Conservation (phyloP, 208 protist species). For the Leishmania tropica region DNA sequence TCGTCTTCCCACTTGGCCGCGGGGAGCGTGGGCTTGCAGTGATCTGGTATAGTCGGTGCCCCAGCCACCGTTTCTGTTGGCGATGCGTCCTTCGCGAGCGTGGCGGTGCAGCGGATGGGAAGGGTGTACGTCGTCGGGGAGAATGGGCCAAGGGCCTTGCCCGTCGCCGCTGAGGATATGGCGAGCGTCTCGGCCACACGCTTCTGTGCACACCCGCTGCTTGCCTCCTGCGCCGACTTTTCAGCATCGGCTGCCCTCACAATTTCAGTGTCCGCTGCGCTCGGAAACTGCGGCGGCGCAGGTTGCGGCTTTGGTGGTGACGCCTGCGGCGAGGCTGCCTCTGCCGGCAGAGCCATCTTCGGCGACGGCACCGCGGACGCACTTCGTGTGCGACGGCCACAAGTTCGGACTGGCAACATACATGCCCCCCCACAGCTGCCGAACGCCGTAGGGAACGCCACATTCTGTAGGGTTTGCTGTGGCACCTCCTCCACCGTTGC, state of each 20-base stretch:
- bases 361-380: conserved; percentile 3
- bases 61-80: background rate
- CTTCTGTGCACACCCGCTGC: background rate
- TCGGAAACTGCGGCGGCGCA: background rate
- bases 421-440: conserved; percentile 32
- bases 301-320: too few species aligned
- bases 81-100: background rate
- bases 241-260: background rate
- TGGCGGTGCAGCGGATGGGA: conserved; percentile 6
- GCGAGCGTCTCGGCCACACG: background rate
- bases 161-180: background rate
- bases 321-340: background rate
- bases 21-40: conserved; percentile 11
- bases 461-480: conserved; percentile 69
- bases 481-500: conserved; percentile 57
- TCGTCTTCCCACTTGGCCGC: background rate
- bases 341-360: background rate
- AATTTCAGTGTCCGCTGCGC: background rate
- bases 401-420: conserved; percentile 18
- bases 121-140: background rate
- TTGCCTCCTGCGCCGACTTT: background rate
- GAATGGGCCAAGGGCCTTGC: background rate
- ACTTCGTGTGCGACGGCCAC: background rate
- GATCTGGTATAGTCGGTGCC: background rate
- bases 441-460: conserved; percentile 71